Conservation (phyloP, 768 basidiomycete species). For the Termitomyces bulborhizus region DNA sequence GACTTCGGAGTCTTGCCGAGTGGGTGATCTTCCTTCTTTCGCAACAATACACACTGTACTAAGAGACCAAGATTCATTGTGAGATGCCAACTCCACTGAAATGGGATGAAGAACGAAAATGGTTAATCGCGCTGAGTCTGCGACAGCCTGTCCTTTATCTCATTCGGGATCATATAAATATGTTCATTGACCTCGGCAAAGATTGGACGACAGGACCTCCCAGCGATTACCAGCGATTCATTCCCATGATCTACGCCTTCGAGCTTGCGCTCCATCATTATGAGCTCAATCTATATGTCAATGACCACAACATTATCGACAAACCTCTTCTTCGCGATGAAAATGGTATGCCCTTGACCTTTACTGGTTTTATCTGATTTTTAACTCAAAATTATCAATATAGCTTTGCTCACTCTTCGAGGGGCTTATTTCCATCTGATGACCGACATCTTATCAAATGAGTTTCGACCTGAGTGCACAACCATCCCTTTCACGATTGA, state of each 20-base stretch:
- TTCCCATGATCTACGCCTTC: slow-evolving; percentile 75
- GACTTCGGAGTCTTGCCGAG: slow-evolving; percentile 71
- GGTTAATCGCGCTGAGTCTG: slow-evolving; percentile 71
- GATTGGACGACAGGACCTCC: slow-evolving; percentile 88
- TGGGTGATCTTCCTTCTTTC: slow-evolving; percentile 22
- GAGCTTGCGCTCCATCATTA: slow-evolving; percentile 71
- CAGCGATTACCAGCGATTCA: slow-evolving; percentile 73
- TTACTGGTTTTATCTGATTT: not conserved
- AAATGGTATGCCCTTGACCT: slow-evolving; percentile 52
- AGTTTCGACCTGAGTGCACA: slow-evolving; percentile 66
- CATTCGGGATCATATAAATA: slow-evolving; percentile 89
- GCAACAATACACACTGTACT: not conserved
- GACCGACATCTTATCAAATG: slow-evolving; percentile 59
- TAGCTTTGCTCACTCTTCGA: slow-evolving; percentile 68
- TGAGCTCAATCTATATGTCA: slow-evolving; percentile 75
- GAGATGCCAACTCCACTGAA: slow-evolving; percentile 73
- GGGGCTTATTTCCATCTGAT: slow-evolving; percentile 50
- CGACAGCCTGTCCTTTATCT: slow-evolving; percentile 70
- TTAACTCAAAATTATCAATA: not conserved
- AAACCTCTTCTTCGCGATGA: slow-evolving; percentile 76
- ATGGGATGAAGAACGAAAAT: slow-evolving; percentile 79
- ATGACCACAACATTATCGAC: slow-evolving; percentile 97
- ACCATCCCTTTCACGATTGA: slow-evolving; percentile 60
- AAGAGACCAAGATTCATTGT: slow-evolving; percentile 51
- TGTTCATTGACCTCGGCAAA: slow-evolving; percentile 87